phyloP scores from a whole-genome alignment of 148 eudicot genomes.

The Dysphania ambrosioides region DNA sequence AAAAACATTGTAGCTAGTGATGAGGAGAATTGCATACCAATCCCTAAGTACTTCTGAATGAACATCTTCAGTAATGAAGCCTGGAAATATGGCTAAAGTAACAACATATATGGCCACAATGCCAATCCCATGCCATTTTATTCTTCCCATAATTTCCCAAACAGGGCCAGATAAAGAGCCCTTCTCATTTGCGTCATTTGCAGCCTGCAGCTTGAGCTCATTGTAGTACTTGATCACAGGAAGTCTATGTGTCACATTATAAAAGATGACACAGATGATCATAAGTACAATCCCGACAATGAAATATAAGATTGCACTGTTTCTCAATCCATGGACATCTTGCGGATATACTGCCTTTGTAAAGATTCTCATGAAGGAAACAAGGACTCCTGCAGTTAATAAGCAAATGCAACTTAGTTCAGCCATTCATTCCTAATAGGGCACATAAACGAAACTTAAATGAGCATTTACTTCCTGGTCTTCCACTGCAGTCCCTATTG shows the following conservation, averaged over 20 bases:
- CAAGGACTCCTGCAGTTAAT: conserved; percentile 69
- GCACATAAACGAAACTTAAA: neutral
- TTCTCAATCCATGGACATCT: conserved; percentile 63
- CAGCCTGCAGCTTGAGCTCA: conserved; percentile 64
- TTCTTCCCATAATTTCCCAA: conserved; percentile 61
- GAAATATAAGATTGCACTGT: conserved; percentile 87
- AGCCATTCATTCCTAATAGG: neutral
- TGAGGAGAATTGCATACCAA: conserved; percentile 83
- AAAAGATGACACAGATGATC: conserved; percentile 63
- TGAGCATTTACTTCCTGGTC: no score
- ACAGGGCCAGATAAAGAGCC: conserved; percentile 49
- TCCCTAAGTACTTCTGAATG: conserved; percentile 66
- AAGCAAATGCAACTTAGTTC: neutral
- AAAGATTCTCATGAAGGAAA: conserved; percentile 71
- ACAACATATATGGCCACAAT: conserved; percentile 60
- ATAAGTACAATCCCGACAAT: conserved; percentile 65
- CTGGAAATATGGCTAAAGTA: conserved; percentile 84
- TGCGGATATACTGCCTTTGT: conserved; percentile 86
- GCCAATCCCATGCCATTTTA: conserved; percentile 77
- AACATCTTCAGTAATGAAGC: conserved; percentile 88
- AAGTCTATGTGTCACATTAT: conserved; percentile 68
- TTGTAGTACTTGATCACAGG: conserved; percentile 81
- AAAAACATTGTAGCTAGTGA: conserved; percentile 69
- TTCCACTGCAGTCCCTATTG: neutral
- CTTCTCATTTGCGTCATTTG: conserved; percentile 51